Evolutionary conservation across 306 rosid species (phyloP), one percentile per base, ranked within the genome.

Genomic region (Hippophae tibetana): DNA sequence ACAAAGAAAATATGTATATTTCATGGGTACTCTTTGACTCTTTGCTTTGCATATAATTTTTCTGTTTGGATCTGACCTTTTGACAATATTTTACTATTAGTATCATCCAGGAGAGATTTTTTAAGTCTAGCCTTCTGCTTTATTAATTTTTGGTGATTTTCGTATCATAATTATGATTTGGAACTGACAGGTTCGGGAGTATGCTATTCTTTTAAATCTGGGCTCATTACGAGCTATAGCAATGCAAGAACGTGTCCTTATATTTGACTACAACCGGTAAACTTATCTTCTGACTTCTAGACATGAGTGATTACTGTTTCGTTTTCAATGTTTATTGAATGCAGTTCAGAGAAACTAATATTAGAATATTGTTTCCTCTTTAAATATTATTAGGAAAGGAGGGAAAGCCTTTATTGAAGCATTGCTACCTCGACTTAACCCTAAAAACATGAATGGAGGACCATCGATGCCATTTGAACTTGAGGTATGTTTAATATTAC

Each of bases 191-290:
- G 99, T 93, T 61, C 99, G 99, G 13, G 97, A 93, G 74, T 68
- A 70, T 75, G 99, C 99, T 68, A 77, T 88, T 82, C 84, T 93
- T 68, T 83, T 93, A 57, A 88, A 93, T 69, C 78, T 93, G 79
- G 99, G 99, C 67, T 84, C 99, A 44, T 71, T 93, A 54, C 83
- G 89, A 64, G 99, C 97, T 61, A 93, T 93, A 63, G 99, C 97
- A n/a, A 93, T 86, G 97, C 70, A 58, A 66, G 99, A 93, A 57
- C 67, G 75, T 47, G 99, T 86, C 55, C 86, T 88, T 60, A 79
- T 93, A 75, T 93, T 93, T 76, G 95, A 89, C 73, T 72, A 80
- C 55, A 86, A 84, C 69, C 57, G 94, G 99, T 88, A 81, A 71
- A 78, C 31, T 69, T 69, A 38, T 47, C 67, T 62, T 60, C 64